A percentile compares a stretch with the other conserved stretches of the same genome.
These are phyloP conservation scores for Haematococcus sp. DNA, from an alignment of 139 green algal species.

Conservation along the genomic window DNA sequence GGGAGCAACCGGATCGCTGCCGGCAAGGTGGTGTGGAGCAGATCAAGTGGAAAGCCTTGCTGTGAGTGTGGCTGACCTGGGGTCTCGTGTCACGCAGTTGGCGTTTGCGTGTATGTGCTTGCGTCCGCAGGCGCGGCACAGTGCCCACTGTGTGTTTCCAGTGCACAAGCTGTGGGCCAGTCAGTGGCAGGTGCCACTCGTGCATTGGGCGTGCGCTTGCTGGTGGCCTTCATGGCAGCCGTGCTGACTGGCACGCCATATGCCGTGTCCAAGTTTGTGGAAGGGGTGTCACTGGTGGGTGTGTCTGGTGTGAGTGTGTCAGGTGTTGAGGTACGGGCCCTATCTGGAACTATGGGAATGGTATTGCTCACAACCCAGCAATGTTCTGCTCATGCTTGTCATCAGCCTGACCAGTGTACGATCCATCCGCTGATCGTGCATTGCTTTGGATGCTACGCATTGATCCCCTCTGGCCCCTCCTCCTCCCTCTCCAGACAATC, in stretches of 20 bases:
- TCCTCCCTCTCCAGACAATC: too few species aligned
- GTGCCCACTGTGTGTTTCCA: neutral
- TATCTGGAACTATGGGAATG: too few species aligned
- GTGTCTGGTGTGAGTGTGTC: too few species aligned
- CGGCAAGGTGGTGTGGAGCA: too few species aligned
- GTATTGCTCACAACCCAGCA: too few species aligned
- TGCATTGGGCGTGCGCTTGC: constrained; percentile 46
- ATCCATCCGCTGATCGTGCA: too few species aligned
- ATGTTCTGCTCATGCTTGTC: too few species aligned
- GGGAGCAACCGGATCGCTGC: too few species aligned
- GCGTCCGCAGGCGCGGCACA: neutral
- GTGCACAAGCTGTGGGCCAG: neutral
- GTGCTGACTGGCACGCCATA: constrained; percentile 36
- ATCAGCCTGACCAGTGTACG: too few species aligned
- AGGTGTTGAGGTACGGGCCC: too few species aligned
- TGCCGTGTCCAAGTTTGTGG: constrained; percentile 48
- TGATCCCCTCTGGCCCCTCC: too few species aligned
- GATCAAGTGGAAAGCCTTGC: neutral
- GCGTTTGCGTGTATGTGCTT: neutral
- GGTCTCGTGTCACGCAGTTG: neutral
- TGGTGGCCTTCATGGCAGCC: constrained; percentile 67
- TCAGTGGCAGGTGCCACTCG: constrained; percentile 12
- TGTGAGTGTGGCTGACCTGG: neutral
- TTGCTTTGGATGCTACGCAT: too few species aligned
- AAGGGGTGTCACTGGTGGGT: constrained; percentile 20